Base-by-base conservation (phyloP, 2,329 filamentous ascomycete genomes). In the Pyrenophora teres region DNA sequence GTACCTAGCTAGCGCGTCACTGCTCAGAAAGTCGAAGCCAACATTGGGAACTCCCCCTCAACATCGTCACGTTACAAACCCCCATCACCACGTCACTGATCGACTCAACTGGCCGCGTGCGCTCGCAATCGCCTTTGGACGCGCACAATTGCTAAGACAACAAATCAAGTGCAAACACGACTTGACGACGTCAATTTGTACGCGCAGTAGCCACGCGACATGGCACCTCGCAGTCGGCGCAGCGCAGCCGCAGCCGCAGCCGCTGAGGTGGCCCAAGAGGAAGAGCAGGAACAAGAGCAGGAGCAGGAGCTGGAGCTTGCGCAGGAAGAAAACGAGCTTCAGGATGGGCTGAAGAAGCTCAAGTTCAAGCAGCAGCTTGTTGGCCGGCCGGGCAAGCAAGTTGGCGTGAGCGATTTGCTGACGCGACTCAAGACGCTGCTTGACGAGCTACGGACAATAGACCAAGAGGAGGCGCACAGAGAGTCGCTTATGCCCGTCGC, bases 361-460 rank as follows among this genome's bases (percentile, higher is more conserved):
- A 79, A 85, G 62, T 97, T 97, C 81, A 85, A 92, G 67, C 87
- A 97, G 70, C 81, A 90, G 58, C 80, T 99, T 50, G 90, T 91
- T 71, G 97, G 94, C 90, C 89, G 89, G 70, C 90, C 92, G 37
- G 94, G 93, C 52, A 94, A 90, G 75, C 86, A 92, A 45, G 96
- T 99, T 67, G 80, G 89, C 32, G 90, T 92, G 40, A 86, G 84
- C 59, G 91, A 92, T 61, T 84, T 99, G 43, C 80, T 97, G 61
- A 83, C 85, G 67, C 87, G 94, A 41, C 84, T 99, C 45, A 88
- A 93, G 73, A 80, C 83, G 45, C 83, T 99, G 27, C 87, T 87
- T 57, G 87, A 88, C 66, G 93, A 99, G 80, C 82, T 99, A 59
- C 82, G 85, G 57, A 87, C 88, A 52, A 84, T 96, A 67, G 92